Percentiles rank a stretch among this genome's conserved stretches.
phyloP scores from a whole-genome alignment of 257 asterid genomes.

The Gardenia jasminoides region DNA sequence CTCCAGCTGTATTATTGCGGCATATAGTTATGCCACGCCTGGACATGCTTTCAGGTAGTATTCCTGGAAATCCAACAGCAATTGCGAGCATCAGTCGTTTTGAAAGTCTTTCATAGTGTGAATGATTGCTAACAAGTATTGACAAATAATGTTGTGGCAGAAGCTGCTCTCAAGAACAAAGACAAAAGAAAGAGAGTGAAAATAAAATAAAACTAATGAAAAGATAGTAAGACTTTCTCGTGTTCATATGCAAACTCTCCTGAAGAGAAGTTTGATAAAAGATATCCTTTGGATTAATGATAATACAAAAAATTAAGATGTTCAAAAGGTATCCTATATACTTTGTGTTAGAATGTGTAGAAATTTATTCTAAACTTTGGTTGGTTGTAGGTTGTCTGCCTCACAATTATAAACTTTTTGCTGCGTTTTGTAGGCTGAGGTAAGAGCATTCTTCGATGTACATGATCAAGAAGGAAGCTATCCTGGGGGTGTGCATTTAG shows the following conservation, averaged over 20 bases:
- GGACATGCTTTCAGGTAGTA: neutral
- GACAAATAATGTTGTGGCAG: neutral
- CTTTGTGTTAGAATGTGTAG: neutral
- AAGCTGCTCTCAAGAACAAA: too few species aligned
- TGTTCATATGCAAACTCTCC: neutral
- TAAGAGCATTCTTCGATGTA: conserved; percentile 74
- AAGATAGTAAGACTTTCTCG: too few species aligned
- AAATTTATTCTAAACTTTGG: neutral
- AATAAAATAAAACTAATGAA: too few species aligned
- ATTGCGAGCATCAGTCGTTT: neutral
- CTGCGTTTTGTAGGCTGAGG: conserved; percentile 47
- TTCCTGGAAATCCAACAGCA: too few species aligned
- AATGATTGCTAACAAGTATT: neutral
- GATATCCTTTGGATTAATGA: neutral
- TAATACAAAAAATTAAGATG: neutral
- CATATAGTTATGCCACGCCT: too few species aligned
- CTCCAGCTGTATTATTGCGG: neutral
- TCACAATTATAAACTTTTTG: neutral
- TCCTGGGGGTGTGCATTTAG: conserved; percentile 82
- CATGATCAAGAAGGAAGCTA: conserved; percentile 82
- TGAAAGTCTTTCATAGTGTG: neutral
- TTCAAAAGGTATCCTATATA: neutral
- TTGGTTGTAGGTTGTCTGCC: neutral
- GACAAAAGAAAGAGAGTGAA: neutral
- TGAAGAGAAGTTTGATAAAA: neutral